Evolutionary conservation across 257 asterid genomes (phyloP).

Genomic region (Linaria vulgaris): DNA sequence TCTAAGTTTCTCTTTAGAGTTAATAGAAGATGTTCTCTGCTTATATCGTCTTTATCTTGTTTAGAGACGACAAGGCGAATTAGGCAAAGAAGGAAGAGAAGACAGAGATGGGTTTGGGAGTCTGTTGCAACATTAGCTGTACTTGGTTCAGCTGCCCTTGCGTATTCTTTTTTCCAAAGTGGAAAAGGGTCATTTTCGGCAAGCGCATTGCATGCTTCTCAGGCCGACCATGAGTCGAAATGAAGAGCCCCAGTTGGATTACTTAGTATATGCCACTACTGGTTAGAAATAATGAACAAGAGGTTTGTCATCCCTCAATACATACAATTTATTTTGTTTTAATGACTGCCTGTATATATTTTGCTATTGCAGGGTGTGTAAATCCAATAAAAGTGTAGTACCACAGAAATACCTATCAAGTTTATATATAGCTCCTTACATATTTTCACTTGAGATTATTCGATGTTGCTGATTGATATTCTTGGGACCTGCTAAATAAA

Average conservation of each 20-base stretch:
- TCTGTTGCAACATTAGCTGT: constrained; percentile 64
- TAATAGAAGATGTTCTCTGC: not conserved
- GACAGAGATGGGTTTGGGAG: constrained; percentile 71
- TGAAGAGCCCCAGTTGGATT: constrained; percentile 28
- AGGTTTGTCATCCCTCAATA: constrained; percentile 44
- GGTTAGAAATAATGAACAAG: constrained; percentile 34
- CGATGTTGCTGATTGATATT: not conserved
- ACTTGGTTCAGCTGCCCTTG: constrained; percentile 59
- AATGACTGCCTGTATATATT: constrained; percentile 25
- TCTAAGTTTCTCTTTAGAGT: not conserved
- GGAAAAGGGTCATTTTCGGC: constrained; percentile 52
- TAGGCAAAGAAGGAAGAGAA: constrained; percentile 72
- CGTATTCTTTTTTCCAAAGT: constrained; percentile 60
- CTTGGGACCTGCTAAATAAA: too few relatives aligned
- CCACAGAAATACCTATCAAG: constrained; percentile 14
- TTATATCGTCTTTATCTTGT: constrained; percentile 14
- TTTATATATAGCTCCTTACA: not conserved
- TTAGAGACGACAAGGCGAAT: constrained; percentile 69
- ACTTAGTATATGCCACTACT: constrained; percentile 24
- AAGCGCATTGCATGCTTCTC: constrained; percentile 33
- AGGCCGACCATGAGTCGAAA: constrained; percentile 32
- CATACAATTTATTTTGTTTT: constrained; percentile 18
- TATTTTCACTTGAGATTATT: constrained; percentile 4
- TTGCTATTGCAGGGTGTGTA: constrained; percentile 39
- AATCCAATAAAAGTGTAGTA: constrained; percentile 33